Evolutionary conservation across 2,329 filamentous ascomycete species (phyloP), one percentile per base, ranked within the genome.

Genomic region (Pseudocercospora fuligena): DNA sequence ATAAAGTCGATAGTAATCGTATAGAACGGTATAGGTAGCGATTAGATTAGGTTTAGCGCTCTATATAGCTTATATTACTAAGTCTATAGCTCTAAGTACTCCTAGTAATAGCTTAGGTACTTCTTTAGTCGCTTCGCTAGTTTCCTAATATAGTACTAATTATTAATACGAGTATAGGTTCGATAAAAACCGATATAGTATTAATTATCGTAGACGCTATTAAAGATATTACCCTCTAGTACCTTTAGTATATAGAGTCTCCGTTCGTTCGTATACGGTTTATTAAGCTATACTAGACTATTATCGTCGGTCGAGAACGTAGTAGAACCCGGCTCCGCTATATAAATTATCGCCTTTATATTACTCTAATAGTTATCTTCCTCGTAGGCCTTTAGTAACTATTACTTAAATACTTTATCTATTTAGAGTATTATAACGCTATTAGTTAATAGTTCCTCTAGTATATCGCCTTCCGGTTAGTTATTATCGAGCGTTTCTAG

Each of bases 1-100:
- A 61, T 51, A 33, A 61, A 61, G 21, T 61, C 59, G 21, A 61
- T 53, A 31, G 46, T 46, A 4, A 61, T 36, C 12, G 16, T 51
- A 53, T 19, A 21, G 43, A 51, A 61, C 1, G 9, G 59, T 11
- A 29, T n/a, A 27, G 59, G 12, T 29, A 8, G 51, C 6, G 19
- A 54, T 12, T 14, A 7, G 25, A 60, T 23, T 36, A 27, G 58
- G 16, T 60, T 25, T 27, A 43, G 19, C 11, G 16, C 19, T 47
- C 58, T 46, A 46, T 29, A 25, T 46, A 27, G 31, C 8, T 9
- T 31, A 31, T 31, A 9, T 9, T 7, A 7, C 29, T 31, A 31
- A 31, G 33, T 36, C 33, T 36, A 5, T 16, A 36, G 33, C 14
- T 36, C 33, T 16, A 36, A 4, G 12, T 12, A 36, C 3, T 36